Conservation (phyloP, 345 rosid species). For the Clausena lansium region DNA sequence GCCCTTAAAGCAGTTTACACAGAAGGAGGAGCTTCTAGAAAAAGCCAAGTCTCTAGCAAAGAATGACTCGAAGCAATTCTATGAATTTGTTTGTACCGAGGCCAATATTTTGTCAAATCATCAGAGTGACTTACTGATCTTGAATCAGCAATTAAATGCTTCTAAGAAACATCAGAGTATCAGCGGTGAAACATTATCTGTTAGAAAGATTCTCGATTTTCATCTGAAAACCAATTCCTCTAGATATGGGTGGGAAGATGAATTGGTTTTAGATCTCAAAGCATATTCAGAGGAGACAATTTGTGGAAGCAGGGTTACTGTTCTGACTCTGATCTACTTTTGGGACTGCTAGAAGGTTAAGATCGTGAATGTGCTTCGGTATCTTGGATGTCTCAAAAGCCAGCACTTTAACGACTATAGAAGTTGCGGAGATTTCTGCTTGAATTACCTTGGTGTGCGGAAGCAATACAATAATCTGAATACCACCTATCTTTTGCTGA, state of each 20-base stretch:
- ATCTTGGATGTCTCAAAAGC: slow-evolving; percentile 12
- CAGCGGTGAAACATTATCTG: slow-evolving; percentile 36
- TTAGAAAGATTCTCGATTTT: slow-evolving; percentile 40
- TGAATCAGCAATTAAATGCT: slow-evolving; percentile 30
- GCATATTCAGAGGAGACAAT: slow-evolving; percentile 15
- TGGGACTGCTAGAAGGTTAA: slow-evolving; percentile 50
- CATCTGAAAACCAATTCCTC: slow-evolving; percentile 21
- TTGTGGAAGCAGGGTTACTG: slow-evolving; percentile 15
- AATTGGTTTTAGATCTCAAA: slow-evolving; percentile 18
- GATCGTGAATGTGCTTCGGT: slow-evolving; percentile 23
- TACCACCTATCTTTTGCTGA: slow-evolving; percentile 28
- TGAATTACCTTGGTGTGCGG: slow-evolving; percentile 48
- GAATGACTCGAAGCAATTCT: slow-evolving; percentile 22
- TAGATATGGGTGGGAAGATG: slow-evolving; percentile 30
- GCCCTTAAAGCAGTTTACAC: slow-evolving; percentile 41
- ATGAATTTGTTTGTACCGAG: slow-evolving; percentile 28
- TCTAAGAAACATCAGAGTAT: slow-evolving; percentile 26
- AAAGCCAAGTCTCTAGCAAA: slow-evolving; percentile 38
- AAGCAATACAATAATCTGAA: slow-evolving; percentile 15
- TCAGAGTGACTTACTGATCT: slow-evolving; percentile 12
- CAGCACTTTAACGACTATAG: background rate
- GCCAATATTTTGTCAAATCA: slow-evolving; percentile 26
- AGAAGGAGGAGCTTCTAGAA: slow-evolving; percentile 30
- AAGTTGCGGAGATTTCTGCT: slow-evolving; percentile 36
- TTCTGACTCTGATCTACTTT: slow-evolving; percentile 36